Base-by-base conservation (phyloP, 1,284 basidiomycete genomes). In the Fistulina hepatica region DNA sequence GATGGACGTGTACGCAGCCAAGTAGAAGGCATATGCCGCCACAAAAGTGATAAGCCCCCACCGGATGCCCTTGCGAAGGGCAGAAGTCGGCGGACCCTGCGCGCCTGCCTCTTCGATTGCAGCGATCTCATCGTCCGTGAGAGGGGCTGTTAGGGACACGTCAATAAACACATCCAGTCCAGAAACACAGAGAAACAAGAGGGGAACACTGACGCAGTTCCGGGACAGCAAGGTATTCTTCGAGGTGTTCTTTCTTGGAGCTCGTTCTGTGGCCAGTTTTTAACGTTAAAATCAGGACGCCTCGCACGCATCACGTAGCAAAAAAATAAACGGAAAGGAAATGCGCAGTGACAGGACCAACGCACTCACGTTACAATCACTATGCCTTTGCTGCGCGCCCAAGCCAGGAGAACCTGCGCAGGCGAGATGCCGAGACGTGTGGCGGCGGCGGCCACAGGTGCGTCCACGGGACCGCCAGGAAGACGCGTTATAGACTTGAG, bases 391-490 rank as follows among this genome's bases (percentile, higher is more conserved):
- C 66, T 65, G 49, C 64, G 69, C 3, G 74, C 71, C 81, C 81
- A 83, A 3, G 69, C 59, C 23, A 83, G 68, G 2, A 88, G 53
- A 19, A 85, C 73, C 54, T 88, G 84, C n/a, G 75, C 76, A 0
- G 79, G 68, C 24, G 73, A 71, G 9, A 70, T 72, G 5, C 68
- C 63, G 10, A 77, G 60, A n/a, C 72, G 63, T 32, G 64, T 50
- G 0, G 80, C 76, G 28, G 78, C 76, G 16, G 62, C 61, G 15
- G 67, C 55, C 16, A 88, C 53, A 1, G 72, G 69, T 21, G 60
- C 64, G 52, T 85, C 81, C n/a, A 88, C 73, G 1, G 82, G 75
- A 3, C 84, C 84, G 4, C 78, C 79, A 2, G 81, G 75, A 36
- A 61, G 60, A 23, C 56, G 64, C 1, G 81, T 86, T 34, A 89